Conservation (phyloP, 2,329 filamentous ascomycete species). For the Alternaria triticimaculans region DNA sequence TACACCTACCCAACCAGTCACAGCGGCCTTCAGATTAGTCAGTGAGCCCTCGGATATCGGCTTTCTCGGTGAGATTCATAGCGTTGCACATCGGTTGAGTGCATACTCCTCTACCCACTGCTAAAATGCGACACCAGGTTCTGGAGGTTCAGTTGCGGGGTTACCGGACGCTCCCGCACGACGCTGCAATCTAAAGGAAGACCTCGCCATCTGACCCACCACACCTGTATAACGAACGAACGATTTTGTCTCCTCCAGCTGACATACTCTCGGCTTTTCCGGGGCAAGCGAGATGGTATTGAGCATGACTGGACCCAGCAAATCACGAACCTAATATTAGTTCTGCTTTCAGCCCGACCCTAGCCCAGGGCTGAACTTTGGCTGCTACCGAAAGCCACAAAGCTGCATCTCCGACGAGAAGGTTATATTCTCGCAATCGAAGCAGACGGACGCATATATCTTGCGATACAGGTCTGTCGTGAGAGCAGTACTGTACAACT, state of each 20-base stretch:
- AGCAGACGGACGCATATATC: neutral
- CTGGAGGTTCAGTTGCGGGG: neutral
- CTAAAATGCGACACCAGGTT: neutral
- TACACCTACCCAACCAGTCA: neutral
- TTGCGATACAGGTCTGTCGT: neutral
- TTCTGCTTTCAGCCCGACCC: slow-evolving; percentile 21
- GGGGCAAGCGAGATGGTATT: slow-evolving; percentile 15
- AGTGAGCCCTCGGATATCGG: neutral
- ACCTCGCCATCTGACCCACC: slow-evolving; percentile 7
- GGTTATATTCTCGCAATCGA: neutral
- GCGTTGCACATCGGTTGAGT: neutral
- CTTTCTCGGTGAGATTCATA: neutral
- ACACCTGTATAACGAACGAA: neutral
- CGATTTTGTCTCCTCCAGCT: slow-evolving; percentile 12
- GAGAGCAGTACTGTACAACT: neutral
- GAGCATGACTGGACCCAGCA: slow-evolving; percentile 14
- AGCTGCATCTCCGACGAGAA: neutral
- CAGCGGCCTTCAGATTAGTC: neutral
- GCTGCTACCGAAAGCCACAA: neutral
- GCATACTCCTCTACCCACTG: neutral
- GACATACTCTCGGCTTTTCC: slow-evolving; percentile 10
- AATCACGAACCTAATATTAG: slow-evolving; percentile 23
- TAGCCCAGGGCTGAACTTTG: slow-evolving; percentile 17
- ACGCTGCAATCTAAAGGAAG: neutral
- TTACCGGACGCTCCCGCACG: slow-evolving; percentile 1